phyloP scores from a whole-genome alignment of 176 grass and related monocot species.

The Echinochloa phyllopogon region DNA sequence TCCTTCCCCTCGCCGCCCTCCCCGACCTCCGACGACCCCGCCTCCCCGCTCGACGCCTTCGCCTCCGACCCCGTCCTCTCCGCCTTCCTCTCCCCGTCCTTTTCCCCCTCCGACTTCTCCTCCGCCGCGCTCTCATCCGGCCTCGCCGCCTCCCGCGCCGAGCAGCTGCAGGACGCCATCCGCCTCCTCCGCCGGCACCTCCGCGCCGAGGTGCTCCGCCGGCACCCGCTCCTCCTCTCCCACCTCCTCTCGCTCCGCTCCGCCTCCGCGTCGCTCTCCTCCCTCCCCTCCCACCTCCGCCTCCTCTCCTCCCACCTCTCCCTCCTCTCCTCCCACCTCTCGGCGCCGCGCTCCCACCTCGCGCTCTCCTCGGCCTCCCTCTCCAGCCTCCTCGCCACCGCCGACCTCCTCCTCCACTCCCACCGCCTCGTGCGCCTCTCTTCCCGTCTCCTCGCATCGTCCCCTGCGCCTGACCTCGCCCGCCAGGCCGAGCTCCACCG shows the following conservation, averaged over 20 bases:
- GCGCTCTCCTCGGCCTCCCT: conserved; percentile 78
- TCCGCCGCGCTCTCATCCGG: conserved; percentile 91
- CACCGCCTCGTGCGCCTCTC: conserved; percentile 83
- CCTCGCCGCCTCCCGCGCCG: conserved; percentile 79
- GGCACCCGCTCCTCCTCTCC: conserved; percentile 83
- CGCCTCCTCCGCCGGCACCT: conserved; percentile 79
- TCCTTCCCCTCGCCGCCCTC: conserved; percentile 49
- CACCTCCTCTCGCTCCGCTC: conserved; percentile 93
- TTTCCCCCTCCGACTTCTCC: conserved; percentile 87
- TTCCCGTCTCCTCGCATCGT: conserved; percentile 69
- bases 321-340: conserved; percentile 77
- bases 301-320: conserved; percentile 80
- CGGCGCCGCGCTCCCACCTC: conserved; percentile 69
- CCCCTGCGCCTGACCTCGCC: conserved; percentile 64
- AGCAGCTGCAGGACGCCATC: conserved; percentile 89
- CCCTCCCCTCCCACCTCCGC: conserved; percentile 67
- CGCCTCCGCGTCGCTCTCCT: conserved; percentile 70
- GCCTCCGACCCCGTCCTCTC: conserved; percentile 92
- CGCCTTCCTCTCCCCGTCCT: conserved; percentile 82
- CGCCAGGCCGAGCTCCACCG: conserved; percentile 87
- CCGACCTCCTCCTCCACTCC: conserved; percentile 87
- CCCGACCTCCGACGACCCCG: conserved; percentile 25
- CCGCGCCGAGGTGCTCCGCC: conserved; percentile 87
- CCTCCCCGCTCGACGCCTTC: conserved; percentile 85
- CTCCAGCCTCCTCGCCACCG: conserved; percentile 78